These are phyloP conservation scores for Eustoma russellianum DNA, from an alignment of 257 asterid genomes.

Conservation along the genomic window DNA sequence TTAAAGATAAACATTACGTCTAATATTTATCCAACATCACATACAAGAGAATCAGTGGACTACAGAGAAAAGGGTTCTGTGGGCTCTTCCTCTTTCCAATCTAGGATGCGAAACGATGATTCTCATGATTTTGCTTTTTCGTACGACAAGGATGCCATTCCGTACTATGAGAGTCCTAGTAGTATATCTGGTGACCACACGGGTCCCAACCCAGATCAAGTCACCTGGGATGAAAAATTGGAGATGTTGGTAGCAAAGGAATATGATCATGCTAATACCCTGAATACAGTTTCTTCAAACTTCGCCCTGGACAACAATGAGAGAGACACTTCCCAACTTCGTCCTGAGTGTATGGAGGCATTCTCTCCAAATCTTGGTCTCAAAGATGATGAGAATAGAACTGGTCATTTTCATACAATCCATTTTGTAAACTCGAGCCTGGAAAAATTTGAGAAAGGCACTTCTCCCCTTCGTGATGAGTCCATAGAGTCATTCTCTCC, in stretches of 20 bases:
- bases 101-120: conserved; percentile 37
- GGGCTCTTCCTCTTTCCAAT: conserved; percentile 42
- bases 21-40: no score
- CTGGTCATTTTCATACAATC: background rate
- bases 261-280: conserved; percentile 27
- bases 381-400: background rate
- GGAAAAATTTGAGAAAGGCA: conserved; percentile 8
- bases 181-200: conserved; percentile 41
- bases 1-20: no score
- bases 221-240: conserved; percentile 45
- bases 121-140: conserved; percentile 36
- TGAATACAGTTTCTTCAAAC: conserved; percentile 24
- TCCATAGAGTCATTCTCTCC: conserved; percentile 25
- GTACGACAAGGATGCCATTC: conserved; percentile 35
- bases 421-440: conserved; percentile 17
- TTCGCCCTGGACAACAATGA: conserved; percentile 6
- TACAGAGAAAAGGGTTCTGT: conserved; percentile 49
- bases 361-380: conserved; percentile 11
- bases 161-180: conserved; percentile 29
- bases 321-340: conserved; percentile 11
- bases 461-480: conserved; percentile 14
- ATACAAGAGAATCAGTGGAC: conserved; percentile 43
- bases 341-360: conserved; percentile 27
- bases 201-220: conserved; percentile 40
- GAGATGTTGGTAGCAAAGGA: conserved; percentile 30